Evolutionary conservation across 345 rosid species (phyloP).

Genomic region (Lepidium didymum): DNA sequence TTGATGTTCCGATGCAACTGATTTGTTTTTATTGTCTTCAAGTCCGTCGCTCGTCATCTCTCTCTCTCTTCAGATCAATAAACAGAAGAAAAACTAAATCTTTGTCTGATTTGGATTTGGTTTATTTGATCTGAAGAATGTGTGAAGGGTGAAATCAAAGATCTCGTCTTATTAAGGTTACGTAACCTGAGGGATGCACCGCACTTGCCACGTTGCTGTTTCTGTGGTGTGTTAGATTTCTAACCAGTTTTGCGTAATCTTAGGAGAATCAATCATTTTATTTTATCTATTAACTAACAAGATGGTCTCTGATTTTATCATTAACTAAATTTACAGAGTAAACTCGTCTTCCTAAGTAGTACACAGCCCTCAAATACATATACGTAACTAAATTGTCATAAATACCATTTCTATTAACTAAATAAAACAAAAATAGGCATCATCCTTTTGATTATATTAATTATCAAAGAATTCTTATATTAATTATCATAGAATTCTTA

Average conservation of each 20-base stretch:
- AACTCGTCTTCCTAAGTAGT: too few species aligned
- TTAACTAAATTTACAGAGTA: too few species aligned
- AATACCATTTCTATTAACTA: too few species aligned
- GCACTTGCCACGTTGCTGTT: constrained; percentile 18
- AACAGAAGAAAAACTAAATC: not conserved
- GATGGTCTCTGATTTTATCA: too few species aligned
- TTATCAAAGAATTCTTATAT: too few species aligned
- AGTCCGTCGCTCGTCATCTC: constrained; percentile 19
- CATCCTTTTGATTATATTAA: too few species aligned
- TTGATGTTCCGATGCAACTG: constrained; percentile 9
- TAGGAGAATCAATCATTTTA: too few species aligned
- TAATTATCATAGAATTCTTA: too few species aligned
- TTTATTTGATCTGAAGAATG: constrained; percentile 6
- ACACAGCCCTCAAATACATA: too few species aligned
- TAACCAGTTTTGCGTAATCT: not conserved
- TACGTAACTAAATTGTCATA: too few species aligned
- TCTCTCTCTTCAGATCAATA: constrained; percentile 7
- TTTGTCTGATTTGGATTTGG: not conserved
- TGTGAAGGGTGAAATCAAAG: not conserved
- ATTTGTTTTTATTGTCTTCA: constrained; percentile 17
- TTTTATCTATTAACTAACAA: too few species aligned
- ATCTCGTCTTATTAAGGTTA: not conserved
- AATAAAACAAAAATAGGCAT: too few species aligned
- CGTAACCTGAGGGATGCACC: not conserved
- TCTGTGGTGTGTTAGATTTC: not conserved